A percentile compares a stretch with the other conserved stretches of the same genome.
phyloP scores from a whole-genome alignment of 2,329 filamentous ascomycete genomes.

The Aspergillus fructus region DNA sequence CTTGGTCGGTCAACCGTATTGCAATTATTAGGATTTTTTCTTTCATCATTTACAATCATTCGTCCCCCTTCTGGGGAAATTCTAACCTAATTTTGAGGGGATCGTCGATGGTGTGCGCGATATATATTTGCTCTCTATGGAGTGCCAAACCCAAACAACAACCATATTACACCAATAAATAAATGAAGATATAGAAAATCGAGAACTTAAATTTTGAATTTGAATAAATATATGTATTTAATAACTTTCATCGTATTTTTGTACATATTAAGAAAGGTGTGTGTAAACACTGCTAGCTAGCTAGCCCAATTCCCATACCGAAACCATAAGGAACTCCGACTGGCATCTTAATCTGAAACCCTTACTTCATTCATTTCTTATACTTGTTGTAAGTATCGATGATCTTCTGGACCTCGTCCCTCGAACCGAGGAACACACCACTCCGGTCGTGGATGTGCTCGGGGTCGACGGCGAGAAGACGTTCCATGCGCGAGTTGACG shows the following conservation, averaged over 20 bases:
- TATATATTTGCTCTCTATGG: too few species aligned
- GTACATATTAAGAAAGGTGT: neutral
- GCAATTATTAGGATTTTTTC: neutral
- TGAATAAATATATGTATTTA: conserved; percentile 3
- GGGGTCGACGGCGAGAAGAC: conserved; percentile 85
- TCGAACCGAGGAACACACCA: conserved; percentile 94
- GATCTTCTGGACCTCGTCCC: conserved; percentile 93
- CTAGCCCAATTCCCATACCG: neutral
- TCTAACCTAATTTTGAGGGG: too few species aligned
- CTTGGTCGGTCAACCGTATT: neutral
- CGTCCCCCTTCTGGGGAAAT: neutral
- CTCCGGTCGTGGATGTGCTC: conserved; percentile 93
- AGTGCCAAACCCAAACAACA: too few species aligned
- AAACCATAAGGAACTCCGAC: conserved; percentile 8
- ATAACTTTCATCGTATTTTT: neutral
- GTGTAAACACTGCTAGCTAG: neutral
- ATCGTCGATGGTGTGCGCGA: too few species aligned
- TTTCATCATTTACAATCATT: neutral
- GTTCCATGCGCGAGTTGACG: conserved; percentile 83
- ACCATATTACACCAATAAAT: too few species aligned
- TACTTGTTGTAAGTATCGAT: conserved; percentile 71
- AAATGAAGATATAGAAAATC: neutral
- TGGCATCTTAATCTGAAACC: neutral
- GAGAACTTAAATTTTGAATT: neutral
- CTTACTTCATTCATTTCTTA: conserved; percentile 25